A percentile compares a stretch with the other conserved stretches of the same genome.
Evolutionary conservation across 495 filamentous ascomycete genomes (phyloP).

Genomic region (Amniculicola lignicola): DNA sequence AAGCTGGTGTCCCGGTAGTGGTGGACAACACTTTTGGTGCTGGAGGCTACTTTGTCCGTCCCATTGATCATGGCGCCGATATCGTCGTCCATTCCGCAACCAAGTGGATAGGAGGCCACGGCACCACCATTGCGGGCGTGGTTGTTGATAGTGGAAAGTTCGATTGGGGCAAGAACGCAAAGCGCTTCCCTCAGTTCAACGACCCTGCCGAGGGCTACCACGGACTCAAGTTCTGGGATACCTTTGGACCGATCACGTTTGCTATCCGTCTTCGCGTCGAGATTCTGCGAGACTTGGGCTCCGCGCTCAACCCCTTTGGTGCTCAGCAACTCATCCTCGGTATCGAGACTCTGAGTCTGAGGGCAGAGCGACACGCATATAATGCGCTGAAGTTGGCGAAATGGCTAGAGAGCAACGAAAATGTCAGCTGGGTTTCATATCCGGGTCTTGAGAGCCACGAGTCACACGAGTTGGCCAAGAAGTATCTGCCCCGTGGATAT

Average conservation of each 20-base stretch:
- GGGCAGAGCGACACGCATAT: conserved; percentile 80
- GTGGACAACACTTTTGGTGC: conserved; percentile 94
- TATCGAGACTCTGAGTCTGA: conserved; percentile 83
- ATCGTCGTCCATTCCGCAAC: conserved; percentile 95
- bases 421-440: conserved; percentile 93
- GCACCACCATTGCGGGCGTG: conserved; percentile 89
- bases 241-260: conserved; percentile 81
- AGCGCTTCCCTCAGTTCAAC: conserved; percentile 89
- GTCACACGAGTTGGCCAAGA: conserved; percentile 78
- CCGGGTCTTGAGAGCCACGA: conserved; percentile 81
- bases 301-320: conserved; percentile 83
- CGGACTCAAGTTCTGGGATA: conserved; percentile 96
- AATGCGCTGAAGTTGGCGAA: conserved; percentile 79
- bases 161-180: conserved; percentile 87
- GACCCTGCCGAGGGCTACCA: conserved; percentile 94
- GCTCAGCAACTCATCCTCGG: conserved; percentile 93
- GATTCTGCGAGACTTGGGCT: conserved; percentile 84
- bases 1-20: conserved; percentile 58
- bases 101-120: conserved; percentile 98
- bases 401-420: conserved; percentile 78
- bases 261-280: conserved; percentile 80
- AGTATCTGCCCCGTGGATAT: conserved; percentile 82
- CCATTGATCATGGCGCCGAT: conserved; percentile 85
- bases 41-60: conserved; percentile 84
- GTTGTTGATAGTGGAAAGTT: conserved; percentile 93